Percentiles rank a stretch among this genome's conserved stretches.
phyloP scores from a whole-genome alignment of 305 asterid species.

The Petunia hybrid region DNA sequence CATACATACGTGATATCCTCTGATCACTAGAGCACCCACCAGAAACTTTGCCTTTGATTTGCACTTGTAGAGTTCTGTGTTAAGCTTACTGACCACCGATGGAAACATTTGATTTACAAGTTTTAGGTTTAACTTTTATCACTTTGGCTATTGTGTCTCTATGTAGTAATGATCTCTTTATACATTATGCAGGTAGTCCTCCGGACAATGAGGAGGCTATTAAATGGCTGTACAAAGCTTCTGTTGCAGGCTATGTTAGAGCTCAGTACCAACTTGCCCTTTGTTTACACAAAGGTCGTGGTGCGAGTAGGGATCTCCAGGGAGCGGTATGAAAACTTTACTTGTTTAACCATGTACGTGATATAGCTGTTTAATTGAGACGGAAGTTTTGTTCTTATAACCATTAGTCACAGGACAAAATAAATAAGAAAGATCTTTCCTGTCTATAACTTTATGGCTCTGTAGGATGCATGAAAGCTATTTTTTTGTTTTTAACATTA shows the following conservation, averaged over 20 bases:
- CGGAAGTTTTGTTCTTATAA: not conserved
- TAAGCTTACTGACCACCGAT: not conserved
- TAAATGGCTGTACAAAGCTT: slow-evolving; percentile 73
- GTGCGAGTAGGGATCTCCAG: slow-evolving; percentile 53
- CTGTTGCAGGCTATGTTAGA: slow-evolving; percentile 75
- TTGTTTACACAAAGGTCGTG: slow-evolving; percentile 78
- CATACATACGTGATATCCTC: not conserved
- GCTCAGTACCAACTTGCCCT: slow-evolving; percentile 93
- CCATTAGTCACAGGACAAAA: not conserved
- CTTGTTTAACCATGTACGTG: not conserved
- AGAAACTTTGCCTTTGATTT: not conserved
- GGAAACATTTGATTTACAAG: not conserved
- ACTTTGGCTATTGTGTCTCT: not conserved
- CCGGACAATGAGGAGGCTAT: slow-evolving; percentile 69
- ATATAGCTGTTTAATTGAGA: not conserved
- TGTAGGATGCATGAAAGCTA: too few relatives aligned
- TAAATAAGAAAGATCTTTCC: not conserved
- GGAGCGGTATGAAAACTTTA: slow-evolving; percentile 60
- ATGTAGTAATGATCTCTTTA: slow-evolving; percentile 21
- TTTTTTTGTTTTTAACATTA: not conserved
- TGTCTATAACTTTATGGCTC: not conserved
- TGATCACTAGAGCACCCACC: not conserved
- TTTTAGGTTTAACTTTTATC: not conserved
- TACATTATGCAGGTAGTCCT: slow-evolving; percentile 60
- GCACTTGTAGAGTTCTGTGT: not conserved